These are phyloP conservation scores for Limnomonas spitsbergensis DNA, from an alignment of 139 green algal genomes.

Conservation along the genomic window DNA sequence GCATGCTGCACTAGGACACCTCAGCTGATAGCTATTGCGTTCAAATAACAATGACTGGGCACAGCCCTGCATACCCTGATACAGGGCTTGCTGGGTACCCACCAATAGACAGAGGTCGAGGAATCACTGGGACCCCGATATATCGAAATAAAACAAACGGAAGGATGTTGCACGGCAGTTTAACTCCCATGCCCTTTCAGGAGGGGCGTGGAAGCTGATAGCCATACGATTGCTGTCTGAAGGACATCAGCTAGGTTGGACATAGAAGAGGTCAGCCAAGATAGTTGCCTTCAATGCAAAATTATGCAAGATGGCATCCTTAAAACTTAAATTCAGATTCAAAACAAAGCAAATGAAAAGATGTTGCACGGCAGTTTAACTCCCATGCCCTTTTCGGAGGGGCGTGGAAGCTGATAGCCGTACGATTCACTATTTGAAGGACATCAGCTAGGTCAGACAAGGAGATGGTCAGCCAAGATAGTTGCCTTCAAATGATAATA, in stretches of 20 bases:
- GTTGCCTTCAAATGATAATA: not conserved
- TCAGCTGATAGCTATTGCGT: too few species aligned
- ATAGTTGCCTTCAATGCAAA: not conserved
- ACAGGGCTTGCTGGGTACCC: too few species aligned
- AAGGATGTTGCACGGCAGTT: not conserved
- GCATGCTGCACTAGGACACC: too few species aligned
- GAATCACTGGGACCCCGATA: too few species aligned
- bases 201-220: slow-evolving; percentile 1
- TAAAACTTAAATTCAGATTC: not conserved
- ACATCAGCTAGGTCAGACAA: not conserved
- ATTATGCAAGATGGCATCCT: not conserved
- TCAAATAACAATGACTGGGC: too few species aligned
- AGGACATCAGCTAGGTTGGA: slow-evolving; percentile 1
- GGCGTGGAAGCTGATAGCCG: not conserved
- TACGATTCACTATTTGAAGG: slow-evolving; percentile 1
- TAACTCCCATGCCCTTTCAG: slow-evolving; percentile 2
- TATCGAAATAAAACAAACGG: too few species aligned
- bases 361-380: slow-evolving; percentile 4
- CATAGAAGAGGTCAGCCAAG: not conserved
- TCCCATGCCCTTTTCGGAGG: not conserved
- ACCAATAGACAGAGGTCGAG: too few species aligned
- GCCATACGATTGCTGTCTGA: not conserved
- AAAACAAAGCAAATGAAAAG: not conserved
- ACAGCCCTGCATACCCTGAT: too few species aligned
- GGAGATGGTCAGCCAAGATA: slow-evolving; percentile 1